Conservation (phyloP, 139 green algal genomes). For the Yamagishiella unicocca region DNA sequence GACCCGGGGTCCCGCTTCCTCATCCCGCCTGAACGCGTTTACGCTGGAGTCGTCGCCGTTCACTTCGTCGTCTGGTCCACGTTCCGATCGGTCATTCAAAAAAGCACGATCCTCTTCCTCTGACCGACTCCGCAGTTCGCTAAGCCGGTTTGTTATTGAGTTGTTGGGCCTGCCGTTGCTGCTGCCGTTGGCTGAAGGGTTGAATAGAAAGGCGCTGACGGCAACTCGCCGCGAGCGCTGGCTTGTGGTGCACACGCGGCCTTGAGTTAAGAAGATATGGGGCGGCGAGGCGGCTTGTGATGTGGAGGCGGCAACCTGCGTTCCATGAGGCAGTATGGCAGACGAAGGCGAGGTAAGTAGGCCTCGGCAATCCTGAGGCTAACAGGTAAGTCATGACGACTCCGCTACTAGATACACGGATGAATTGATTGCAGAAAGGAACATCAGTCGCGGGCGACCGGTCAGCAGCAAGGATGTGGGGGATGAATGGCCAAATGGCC, state of each 20-base stretch:
- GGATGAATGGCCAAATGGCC: too few relatives aligned
- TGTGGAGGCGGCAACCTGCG: too few relatives aligned
- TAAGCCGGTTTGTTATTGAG: background rate
- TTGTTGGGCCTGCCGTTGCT: background rate
- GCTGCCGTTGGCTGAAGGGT: background rate
- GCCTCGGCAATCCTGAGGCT: too few relatives aligned
- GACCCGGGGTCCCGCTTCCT: background rate
- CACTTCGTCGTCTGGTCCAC: background rate
- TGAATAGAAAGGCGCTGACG: slow-evolving; percentile 30
- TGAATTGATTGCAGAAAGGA: too few relatives aligned
- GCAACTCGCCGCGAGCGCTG: background rate
- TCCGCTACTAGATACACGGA: too few relatives aligned
- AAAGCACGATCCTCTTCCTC: slow-evolving; percentile 8
- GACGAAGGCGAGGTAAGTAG: too few relatives aligned
- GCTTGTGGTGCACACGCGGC: background rate
- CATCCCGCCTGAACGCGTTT: background rate
- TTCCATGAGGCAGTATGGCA: too few relatives aligned
- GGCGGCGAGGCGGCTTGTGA: background rate
- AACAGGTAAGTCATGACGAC: too few relatives aligned
- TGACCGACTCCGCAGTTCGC: slow-evolving; percentile 3
- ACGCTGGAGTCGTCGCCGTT: background rate
- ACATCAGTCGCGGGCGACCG: too few relatives aligned
- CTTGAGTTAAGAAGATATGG: background rate
- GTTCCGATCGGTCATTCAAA: background rate
- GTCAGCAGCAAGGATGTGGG: too few relatives aligned